Evolutionary conservation across 805 yeast species (phyloP).

Genomic region (Phaffomyces antillensis): DNA sequence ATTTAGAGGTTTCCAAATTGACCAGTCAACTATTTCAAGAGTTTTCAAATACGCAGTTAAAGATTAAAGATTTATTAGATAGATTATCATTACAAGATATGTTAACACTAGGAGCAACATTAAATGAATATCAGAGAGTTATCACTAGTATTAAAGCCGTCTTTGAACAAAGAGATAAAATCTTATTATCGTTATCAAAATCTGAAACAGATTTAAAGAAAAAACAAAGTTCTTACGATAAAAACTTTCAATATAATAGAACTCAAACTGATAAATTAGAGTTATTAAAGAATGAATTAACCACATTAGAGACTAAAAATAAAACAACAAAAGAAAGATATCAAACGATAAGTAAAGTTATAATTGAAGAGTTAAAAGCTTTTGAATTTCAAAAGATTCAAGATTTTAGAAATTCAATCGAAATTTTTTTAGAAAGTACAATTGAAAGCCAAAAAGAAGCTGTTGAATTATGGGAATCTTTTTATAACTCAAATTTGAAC

Average conservation of each 20-base stretch:
- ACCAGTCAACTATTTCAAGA: slow-evolving; percentile 58
- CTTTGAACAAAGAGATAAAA: slow-evolving; percentile 65
- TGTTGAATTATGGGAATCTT: slow-evolving; percentile 83
- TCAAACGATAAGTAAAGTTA: slow-evolving; percentile 54
- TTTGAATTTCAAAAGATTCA: slow-evolving; percentile 72
- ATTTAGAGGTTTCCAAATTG: slow-evolving; percentile 64
- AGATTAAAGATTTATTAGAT: slow-evolving; percentile 66
- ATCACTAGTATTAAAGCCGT: slow-evolving; percentile 69
- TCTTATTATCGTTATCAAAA: slow-evolving; percentile 37
- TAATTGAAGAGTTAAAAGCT: slow-evolving; percentile 54
- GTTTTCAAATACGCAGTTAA: slow-evolving; percentile 65
- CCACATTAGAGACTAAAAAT: slow-evolving; percentile 45
- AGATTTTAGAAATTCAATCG: slow-evolving; percentile 85
- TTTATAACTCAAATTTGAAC: slow-evolving; percentile 50
- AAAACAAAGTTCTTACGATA: slow-evolving; percentile 40
- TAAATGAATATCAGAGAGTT: slow-evolving; percentile 80
- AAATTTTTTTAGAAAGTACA: slow-evolving; percentile 81
- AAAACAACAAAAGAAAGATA: slow-evolving; percentile 50
- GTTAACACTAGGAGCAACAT: slow-evolving; percentile 74
- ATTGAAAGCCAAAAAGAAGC: slow-evolving; percentile 92
- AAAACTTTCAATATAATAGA: slow-evolving; percentile 37
- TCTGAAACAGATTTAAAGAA: slow-evolving; percentile 44
- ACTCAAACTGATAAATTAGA: slow-evolving; percentile 59
- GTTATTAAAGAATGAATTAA: slow-evolving; percentile 51
- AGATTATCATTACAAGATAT: slow-evolving; percentile 81